Evolutionary conservation across 2,329 filamentous ascomycete genomes (phyloP).

Genomic region (Cytospora leucostoma): DNA sequence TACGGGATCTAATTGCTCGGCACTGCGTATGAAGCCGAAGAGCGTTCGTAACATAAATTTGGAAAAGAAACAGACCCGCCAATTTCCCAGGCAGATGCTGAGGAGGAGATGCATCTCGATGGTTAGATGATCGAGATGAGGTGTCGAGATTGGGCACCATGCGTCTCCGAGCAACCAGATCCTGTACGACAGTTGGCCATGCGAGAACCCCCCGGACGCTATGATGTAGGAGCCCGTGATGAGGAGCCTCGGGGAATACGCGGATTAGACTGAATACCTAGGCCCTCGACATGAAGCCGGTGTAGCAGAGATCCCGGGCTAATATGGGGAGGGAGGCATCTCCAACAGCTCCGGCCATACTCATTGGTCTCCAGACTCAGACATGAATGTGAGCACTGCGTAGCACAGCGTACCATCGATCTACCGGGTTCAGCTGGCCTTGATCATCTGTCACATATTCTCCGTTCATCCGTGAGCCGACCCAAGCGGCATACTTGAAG

Average conservation of each 20-base stretch:
- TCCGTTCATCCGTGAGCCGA: slow-evolving; percentile 1
- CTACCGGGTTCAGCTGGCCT: slow-evolving; percentile 9
- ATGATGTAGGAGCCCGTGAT: slow-evolving; percentile 13
- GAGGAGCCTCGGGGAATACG: slow-evolving; percentile 10
- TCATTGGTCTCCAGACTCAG: background rate
- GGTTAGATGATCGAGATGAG: slow-evolving; percentile 10
- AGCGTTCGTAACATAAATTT: background rate
- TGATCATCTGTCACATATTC: slow-evolving; percentile 7
- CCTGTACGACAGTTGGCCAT: slow-evolving; percentile 1
- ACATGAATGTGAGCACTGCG: slow-evolving; percentile 11
- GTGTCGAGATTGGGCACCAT: slow-evolving; percentile 2
- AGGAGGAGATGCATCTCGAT: slow-evolving; percentile 4
- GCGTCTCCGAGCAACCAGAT: slow-evolving; percentile 6
- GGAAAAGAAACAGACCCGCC: background rate
- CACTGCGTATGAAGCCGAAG: background rate
- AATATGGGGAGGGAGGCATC: slow-evolving; percentile 1
- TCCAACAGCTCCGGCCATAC: background rate
- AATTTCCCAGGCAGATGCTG: background rate
- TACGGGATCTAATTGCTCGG: no score
- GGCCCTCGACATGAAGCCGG: background rate
- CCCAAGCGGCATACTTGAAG: slow-evolving; percentile 1
- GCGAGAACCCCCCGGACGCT: slow-evolving; percentile 8
- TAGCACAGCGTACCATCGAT: slow-evolving; percentile 7
- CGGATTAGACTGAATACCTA: background rate
- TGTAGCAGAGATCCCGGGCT: background rate